Evolutionary conservation across 495 filamentous ascomycete genomes (phyloP), one percentile per base, ranked within the genome.

Genomic region (Delitschia confertaspora): DNA sequence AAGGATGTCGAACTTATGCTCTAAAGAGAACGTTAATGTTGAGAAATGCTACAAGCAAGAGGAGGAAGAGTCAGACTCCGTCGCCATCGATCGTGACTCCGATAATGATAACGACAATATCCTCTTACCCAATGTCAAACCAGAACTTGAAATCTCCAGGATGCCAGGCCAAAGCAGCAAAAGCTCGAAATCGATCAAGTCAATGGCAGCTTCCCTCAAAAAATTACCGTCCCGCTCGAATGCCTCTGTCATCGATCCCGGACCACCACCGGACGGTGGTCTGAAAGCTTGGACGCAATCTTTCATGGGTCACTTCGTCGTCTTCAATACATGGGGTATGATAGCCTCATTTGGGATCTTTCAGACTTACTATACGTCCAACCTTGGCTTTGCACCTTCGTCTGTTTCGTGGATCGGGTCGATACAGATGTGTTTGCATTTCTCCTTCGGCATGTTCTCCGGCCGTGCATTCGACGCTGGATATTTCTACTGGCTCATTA

Each of bases 301-400:
- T 11, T 64, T 70, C n/a, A 69, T 78, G 60, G 76, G 65, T 2
- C 79, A 80, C 59, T 61, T 87, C 7, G 70, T 82, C 38, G 71
- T 84, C 40, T 77, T 78, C 63, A 79, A 78, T 37, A 83, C 81
- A 2, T 88, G 82, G 82, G 83, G 83, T 17, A 80, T 80, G 53
- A 77, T 83, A 59, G 76, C 78, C 56, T 79, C 78, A 19, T 89
- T 85, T 49, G 84, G 85, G 11, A 70, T 87, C 1, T 93, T 88
- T 59, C 87, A 93, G 49, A 68, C 78, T 0, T 82, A 89, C 65
- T 93, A 89, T 57, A 71, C 72, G 10, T 56, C 69, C 4, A 61
- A 58, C 3, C 54, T 74, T 6, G 45, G 63, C 7, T 51, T 62
- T 4, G 20, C 52, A 24, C 65, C 73, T 6, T 70, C 67, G 1